Percentiles rank a stretch among this genome's conserved stretches.
Conservation (phyloP, 1,284 basidiomycete species). For the Lentinula novae-zelandiae region DNA sequence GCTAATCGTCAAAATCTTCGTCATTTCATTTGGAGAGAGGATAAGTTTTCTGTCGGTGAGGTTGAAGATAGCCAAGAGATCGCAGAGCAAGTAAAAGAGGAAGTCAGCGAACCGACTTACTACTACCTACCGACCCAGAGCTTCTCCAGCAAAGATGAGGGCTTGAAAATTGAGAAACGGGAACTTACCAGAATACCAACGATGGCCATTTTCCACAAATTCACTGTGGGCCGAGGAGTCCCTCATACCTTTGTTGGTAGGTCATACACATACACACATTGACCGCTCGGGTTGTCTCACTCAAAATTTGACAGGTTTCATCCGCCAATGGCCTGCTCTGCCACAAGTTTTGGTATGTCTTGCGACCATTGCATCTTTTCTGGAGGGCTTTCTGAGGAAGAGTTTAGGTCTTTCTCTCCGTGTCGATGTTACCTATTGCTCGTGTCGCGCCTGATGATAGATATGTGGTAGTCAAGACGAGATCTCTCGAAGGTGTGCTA, state of each 20-base stretch:
- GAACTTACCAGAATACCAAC: constrained; percentile 45
- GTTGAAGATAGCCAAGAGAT: constrained; percentile 11
- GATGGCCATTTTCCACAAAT: constrained; percentile 56
- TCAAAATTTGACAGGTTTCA: constrained; percentile 31
- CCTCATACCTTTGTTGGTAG: constrained; percentile 56
- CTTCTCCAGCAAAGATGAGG: constrained; percentile 14
- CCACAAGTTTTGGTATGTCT: constrained; percentile 49
- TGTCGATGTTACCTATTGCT: constrained; percentile 45
- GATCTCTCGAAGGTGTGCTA: constrained; percentile 41
- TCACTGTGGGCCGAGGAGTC: constrained; percentile 47
- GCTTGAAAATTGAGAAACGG: constrained; percentile 19
- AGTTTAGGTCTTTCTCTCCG: constrained; percentile 55
- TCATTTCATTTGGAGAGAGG: constrained; percentile 11
- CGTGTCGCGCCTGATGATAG: constrained; percentile 43
- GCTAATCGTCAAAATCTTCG: constrained; percentile 50
- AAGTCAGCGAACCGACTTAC: constrained; percentile 5
- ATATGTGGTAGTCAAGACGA: constrained; percentile 51
- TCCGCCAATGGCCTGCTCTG: constrained; percentile 57
- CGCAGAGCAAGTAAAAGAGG: constrained; percentile 14
- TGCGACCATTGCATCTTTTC: background rate
- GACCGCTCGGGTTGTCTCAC: background rate
- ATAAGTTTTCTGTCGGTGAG: background rate
- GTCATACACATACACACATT: constrained; percentile 11
- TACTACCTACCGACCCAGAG: constrained; percentile 9
- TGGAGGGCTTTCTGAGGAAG: background rate